These are phyloP conservation scores for Quercus glauca DNA, from an alignment of 306 rosid genomes.

Conservation along the genomic window DNA sequence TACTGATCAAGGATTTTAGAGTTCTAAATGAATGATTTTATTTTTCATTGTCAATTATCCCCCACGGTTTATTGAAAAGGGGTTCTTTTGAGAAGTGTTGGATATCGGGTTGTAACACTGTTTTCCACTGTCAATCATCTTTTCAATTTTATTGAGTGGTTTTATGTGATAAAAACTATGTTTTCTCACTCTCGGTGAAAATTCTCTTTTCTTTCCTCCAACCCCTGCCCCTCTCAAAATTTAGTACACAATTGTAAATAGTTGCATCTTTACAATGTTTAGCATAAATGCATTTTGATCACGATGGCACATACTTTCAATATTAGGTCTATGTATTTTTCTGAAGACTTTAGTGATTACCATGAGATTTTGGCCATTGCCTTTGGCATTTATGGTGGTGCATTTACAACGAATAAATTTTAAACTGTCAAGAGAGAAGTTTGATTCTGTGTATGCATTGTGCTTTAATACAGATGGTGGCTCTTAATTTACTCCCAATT, in stretches of 20 bases:
- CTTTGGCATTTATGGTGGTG: too few species aligned
- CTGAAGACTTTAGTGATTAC: too few species aligned
- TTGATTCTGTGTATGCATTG: not conserved
- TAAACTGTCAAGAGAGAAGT: not conserved
- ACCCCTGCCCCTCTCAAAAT: too few species aligned
- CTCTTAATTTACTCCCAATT: conserved; percentile 25
- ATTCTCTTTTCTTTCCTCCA: not conserved
- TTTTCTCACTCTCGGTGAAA: not conserved
- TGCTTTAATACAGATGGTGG: not conserved
- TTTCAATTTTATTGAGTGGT: not conserved
- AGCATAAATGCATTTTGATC: not conserved
- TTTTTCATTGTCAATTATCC: not conserved
- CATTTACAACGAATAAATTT: too few species aligned
- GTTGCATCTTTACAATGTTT: not conserved
- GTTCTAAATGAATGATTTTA: not conserved
- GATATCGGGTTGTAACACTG: not conserved
- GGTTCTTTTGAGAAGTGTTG: not conserved
- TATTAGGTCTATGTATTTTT: not conserved
- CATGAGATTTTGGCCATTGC: too few species aligned
- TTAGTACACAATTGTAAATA: not conserved
- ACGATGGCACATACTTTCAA: not conserved
- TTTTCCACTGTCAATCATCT: not conserved
- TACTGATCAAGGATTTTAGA: not conserved
- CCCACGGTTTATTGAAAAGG: not conserved
- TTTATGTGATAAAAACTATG: not conserved